Evolutionary conservation across 345 rosid genomes (phyloP), one percentile per base, ranked within the genome.

Genomic region (Erodium maritimum): DNA sequence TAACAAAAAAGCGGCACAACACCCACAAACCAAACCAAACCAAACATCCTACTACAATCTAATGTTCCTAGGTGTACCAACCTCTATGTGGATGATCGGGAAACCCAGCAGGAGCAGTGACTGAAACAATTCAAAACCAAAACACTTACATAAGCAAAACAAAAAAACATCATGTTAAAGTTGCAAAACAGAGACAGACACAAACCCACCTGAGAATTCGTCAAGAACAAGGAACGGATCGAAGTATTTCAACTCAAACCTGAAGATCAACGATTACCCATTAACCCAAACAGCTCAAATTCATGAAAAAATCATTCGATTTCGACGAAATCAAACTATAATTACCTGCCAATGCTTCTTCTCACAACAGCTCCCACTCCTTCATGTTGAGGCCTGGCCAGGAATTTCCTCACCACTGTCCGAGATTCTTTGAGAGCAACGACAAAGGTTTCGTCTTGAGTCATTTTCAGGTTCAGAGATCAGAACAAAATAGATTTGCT

Each of bases 31-130:
- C n/a, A n/a, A n/a, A n/a, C n/a, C n/a, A n/a, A n/a, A n/a, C n/a
- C n/a, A n/a, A n/a, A n/a, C n/a, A n/a, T n/a, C n/a, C n/a, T n/a
- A n/a, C n/a, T n/a, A n/a, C n/a, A n/a, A n/a, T n/a, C n/a, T n/a
- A n/a, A n/a, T n/a, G n/a, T n/a, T n/a, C n/a, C n/a, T n/a, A n/a
- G n/a, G n/a, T n/a, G n/a, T n/a, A n/a, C n/a, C n/a, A n/a, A 87
- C 97, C 97, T 90, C 94, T 85, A 21, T 90, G 97, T 46, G 97
- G 97, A 73, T 90, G 97, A 72, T 90, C 97, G 55, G 91, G 96
- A 69, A 90, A 90, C 55, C 97, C 97, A 55, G 91, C 80, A 22
- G 96, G 96, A 52, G 91, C 82, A 56, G 89, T 77, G 24, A 80
- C 97, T 87, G 86, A 12, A 50, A 23, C 52, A 56, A 10, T 14